A percentile compares a stretch with the other conserved stretches of the same genome.
These are phyloP conservation scores for Saccharomyces hybrid DNA, from an alignment of 1,139 yeast species.

Conservation along the genomic window DNA sequence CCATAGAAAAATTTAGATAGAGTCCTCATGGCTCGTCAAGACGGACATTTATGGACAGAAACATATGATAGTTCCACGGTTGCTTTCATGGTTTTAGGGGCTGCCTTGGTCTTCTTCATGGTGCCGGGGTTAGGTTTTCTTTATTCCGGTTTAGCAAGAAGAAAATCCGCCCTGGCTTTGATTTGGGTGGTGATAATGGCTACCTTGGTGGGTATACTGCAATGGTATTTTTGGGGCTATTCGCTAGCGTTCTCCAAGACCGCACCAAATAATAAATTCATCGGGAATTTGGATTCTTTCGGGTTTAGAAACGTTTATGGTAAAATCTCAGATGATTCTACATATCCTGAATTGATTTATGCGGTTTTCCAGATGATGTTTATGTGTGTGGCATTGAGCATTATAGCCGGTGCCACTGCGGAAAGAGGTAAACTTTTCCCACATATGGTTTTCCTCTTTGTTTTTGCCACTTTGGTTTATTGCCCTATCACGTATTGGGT, in stretches of 20 bases:
- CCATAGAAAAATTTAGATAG: background rate
- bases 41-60: conserved; percentile 26
- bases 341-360: conserved; percentile 75
- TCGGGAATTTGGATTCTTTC: conserved; percentile 76
- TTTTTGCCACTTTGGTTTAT: conserved; percentile 88
- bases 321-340: conserved; percentile 31
- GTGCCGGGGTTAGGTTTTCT: conserved; percentile 90
- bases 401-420: conserved; percentile 89
- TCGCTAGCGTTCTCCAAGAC: conserved; percentile 78
- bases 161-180: conserved; percentile 84
- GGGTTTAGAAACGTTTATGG: conserved; percentile 72
- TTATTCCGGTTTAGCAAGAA: conserved; percentile 88
- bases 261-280: conserved; percentile 64
- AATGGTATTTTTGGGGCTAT: conserved; percentile 98
- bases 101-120: conserved; percentile 84
- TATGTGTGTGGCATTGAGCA: conserved; percentile 80
- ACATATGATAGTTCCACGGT: conserved; percentile 47
- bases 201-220: conserved; percentile 73
- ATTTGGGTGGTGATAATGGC: conserved; percentile 76
- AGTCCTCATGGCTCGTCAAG: conserved; percentile 5
- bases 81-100: conserved; percentile 41
- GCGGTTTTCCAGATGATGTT: conserved; percentile 89
- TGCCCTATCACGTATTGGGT: conserved; percentile 93
- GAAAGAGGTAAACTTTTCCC: conserved; percentile 90
- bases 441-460: conserved; percentile 68